These are phyloP conservation scores for Allantophomopsis lycopodina DNA, from an alignment of 2,329 filamentous ascomycete species.

Conservation along the genomic window DNA sequence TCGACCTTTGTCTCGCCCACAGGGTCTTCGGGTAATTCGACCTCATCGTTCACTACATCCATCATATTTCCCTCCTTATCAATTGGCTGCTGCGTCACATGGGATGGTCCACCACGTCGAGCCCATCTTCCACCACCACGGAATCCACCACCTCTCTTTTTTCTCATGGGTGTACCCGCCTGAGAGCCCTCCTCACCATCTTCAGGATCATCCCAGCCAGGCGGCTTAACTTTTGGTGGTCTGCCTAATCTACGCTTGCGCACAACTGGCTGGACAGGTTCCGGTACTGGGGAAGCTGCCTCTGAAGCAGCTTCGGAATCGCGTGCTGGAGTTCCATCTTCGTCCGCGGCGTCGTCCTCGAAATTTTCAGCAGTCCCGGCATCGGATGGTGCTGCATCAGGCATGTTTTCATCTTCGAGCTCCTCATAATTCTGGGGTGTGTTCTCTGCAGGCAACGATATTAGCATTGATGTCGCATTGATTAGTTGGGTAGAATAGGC, in stretches of 20 bases:
- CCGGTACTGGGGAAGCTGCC: constrained; percentile 16
- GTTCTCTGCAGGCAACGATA: constrained; percentile 23
- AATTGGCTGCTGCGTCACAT: constrained; percentile 70
- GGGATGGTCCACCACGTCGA: constrained; percentile 52
- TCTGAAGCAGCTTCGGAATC: constrained; percentile 34
- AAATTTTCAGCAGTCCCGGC: constrained; percentile 12
- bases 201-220: constrained; percentile 57
- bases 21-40: constrained; percentile 71
- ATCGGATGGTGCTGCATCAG: constrained; percentile 20
- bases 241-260: constrained; percentile 68
- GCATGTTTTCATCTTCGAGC: constrained; percentile 30
- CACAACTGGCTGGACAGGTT: constrained; percentile 39
- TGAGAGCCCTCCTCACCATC: constrained; percentile 29
- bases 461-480: constrained; percentile 4
- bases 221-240: constrained; percentile 71
- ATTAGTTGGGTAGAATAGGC: constrained; percentile 8
- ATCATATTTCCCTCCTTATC: constrained; percentile 90
- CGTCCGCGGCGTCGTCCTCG: constrained; percentile 31
- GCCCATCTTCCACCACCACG: constrained; percentile 51
- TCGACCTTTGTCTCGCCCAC: constrained; percentile 92
- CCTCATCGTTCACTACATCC: constrained; percentile 85
- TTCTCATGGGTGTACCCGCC: constrained; percentile 37
- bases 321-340: constrained; percentile 22
- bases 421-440: constrained; percentile 30
- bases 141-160: constrained; percentile 44